These are phyloP conservation scores for Rhodotorula sphaerocarpa DNA, from an alignment of 768 basidiomycete genomes.

Conservation along the genomic window DNA sequence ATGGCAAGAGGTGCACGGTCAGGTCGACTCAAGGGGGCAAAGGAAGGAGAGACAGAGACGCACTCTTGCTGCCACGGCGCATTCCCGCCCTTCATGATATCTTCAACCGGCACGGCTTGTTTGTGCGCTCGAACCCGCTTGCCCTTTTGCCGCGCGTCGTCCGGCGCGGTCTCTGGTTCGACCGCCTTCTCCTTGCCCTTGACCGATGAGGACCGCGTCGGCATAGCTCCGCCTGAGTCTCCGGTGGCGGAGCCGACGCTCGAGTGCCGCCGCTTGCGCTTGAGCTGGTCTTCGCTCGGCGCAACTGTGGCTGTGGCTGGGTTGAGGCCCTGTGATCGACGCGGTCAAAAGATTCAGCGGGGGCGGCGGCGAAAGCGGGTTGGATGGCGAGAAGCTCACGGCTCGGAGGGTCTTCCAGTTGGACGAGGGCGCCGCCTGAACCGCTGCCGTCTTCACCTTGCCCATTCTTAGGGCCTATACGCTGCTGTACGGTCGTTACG, in stretches of 20 bases:
- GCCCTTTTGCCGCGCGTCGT: not conserved
- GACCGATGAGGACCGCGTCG: slow-evolving; percentile 33
- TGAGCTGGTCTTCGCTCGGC: slow-evolving; percentile 2
- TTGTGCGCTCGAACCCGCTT: slow-evolving; percentile 1
- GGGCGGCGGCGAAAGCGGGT: not conserved
- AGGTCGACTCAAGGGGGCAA: not conserved
- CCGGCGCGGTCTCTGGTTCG: not conserved
- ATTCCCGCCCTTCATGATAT: slow-evolving; percentile 22
- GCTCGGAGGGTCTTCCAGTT: slow-evolving; percentile 58
- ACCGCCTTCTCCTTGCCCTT: slow-evolving; percentile 28
- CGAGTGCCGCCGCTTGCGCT: slow-evolving; percentile 23
- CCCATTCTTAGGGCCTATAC: too few species aligned
- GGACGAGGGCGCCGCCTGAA: slow-evolving; percentile 47
- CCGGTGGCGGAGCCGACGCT: slow-evolving; percentile 27
- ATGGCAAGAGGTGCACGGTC: slow-evolving; percentile 19
- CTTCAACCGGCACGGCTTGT: slow-evolving; percentile 19
- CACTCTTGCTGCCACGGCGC: slow-evolving; percentile 30
- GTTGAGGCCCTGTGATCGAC: slow-evolving; percentile 13
- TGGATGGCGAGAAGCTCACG: slow-evolving; percentile 42
- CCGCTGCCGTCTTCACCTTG: slow-evolving; percentile 35
- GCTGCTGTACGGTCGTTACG: too few species aligned
- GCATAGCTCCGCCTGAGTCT: slow-evolving; percentile 17
- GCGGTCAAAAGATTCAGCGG: not conserved
- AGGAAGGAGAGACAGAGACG: not conserved
- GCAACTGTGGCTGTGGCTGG: slow-evolving; percentile 29